These are phyloP conservation scores for Urochloa ruziziensis DNA, from an alignment of 176 grass and related monocot species.

Conservation along the genomic window DNA sequence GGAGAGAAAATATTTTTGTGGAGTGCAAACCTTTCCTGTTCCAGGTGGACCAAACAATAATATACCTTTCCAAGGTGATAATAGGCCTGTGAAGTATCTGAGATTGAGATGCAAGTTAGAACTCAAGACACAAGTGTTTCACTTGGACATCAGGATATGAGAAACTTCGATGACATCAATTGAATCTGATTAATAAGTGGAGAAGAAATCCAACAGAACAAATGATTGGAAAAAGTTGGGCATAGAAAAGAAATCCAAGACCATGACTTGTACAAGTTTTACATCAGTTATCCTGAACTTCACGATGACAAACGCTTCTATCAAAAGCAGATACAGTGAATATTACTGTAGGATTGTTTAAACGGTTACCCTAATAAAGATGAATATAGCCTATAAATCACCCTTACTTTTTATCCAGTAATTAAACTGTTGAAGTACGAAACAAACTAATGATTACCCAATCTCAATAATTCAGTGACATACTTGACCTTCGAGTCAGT, in stretches of 20 bases:
- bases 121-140: not conserved
- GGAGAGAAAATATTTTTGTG: not conserved
- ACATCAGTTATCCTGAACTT: not conserved
- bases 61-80: slow-evolving; percentile 75
- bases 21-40: slow-evolving; percentile 66
- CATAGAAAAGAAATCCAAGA: not conserved
- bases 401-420: not conserved
- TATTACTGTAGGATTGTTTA: not conserved
- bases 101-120: not conserved
- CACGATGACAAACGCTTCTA: not conserved
- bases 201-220: not conserved
- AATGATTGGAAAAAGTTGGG: not conserved
- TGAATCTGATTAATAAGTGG: slow-evolving; percentile 5
- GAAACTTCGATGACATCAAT: not conserved
- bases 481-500: not conserved
- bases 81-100: slow-evolving; percentile 67
- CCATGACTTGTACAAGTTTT: not conserved
- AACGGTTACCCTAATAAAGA: not conserved
- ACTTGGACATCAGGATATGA: not conserved
- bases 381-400: not conserved
- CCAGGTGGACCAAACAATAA: slow-evolving; percentile 71
- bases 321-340: not conserved
- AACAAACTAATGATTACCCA: not conserved
- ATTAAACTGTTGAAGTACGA: not conserved
- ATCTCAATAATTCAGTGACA: not conserved